Conservation (phyloP, 768 basidiomycete species). For the Tulasnella sp. region DNA sequence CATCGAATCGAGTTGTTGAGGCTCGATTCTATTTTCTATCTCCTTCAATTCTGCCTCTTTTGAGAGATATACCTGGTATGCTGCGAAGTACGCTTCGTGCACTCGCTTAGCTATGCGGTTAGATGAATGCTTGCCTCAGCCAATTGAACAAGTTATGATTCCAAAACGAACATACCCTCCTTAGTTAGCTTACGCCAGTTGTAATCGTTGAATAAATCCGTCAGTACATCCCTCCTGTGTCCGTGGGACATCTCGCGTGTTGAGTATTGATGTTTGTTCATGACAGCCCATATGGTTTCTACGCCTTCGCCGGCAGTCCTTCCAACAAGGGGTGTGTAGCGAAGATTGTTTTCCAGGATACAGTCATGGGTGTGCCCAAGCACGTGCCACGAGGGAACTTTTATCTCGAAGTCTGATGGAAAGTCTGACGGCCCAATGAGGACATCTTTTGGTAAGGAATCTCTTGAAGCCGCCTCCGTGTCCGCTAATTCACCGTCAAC, state of each 20-base stretch:
- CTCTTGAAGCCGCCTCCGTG: background rate
- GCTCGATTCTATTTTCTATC: background rate
- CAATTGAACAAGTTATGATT: background rate
- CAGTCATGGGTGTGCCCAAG: background rate
- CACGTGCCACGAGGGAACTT: background rate
- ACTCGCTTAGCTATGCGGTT: background rate
- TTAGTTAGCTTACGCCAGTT: background rate
- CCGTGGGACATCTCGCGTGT: background rate
- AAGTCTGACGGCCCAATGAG: background rate
- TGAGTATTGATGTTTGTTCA: background rate
- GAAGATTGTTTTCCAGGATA: background rate
- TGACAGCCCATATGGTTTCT: background rate
- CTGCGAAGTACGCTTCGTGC: background rate
- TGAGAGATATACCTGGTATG: background rate
- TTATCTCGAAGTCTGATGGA: background rate
- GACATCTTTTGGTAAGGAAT: background rate
- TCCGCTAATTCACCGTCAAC: background rate
- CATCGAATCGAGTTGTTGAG: background rate
- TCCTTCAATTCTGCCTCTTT: background rate
- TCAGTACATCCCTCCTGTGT: background rate
- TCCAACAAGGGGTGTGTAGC: background rate
- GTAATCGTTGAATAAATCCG: background rate
- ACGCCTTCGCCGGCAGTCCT: background rate
- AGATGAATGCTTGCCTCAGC: background rate
- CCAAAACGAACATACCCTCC: background rate